phyloP scores from a whole-genome alignment of 164 flowering plant genomes.

The Amborella trichopoda region DNA sequence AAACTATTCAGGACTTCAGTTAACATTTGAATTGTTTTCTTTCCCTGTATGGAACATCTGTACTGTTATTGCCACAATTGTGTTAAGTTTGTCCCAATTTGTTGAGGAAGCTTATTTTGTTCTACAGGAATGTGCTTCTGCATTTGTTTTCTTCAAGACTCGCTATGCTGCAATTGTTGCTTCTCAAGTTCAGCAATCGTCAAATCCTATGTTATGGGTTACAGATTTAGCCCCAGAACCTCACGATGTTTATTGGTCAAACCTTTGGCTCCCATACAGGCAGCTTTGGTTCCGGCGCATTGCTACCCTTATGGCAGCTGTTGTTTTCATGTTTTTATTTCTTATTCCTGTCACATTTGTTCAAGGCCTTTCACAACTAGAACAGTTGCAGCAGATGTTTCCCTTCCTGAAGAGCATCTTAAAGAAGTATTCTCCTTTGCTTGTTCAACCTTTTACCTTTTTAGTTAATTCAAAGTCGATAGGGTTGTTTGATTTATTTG shows the following conservation, averaged over 20 bases:
- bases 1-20: too few relatives aligned
- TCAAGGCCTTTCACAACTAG: constrained; percentile 70
- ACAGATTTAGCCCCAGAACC: constrained; percentile 90
- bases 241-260: constrained; percentile 79
- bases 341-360: constrained; percentile 70
- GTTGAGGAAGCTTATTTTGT: constrained; percentile 9
- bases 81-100: too few relatives aligned
- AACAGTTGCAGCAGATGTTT: constrained; percentile 35
- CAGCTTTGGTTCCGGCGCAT: constrained; percentile 85
- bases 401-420: constrained; percentile 59
- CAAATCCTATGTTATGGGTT: constrained; percentile 94
- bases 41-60: too few relatives aligned
- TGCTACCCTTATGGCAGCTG: constrained; percentile 44
- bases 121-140: constrained; percentile 76
- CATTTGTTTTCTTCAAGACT: constrained; percentile 82
- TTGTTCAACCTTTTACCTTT: too few relatives aligned
- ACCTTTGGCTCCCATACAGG: constrained; percentile 62
- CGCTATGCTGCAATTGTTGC: constrained; percentile 75
- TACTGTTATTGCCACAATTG: too few relatives aligned
- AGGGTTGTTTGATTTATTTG: too few relatives aligned
- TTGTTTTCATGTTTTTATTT: constrained; percentile 58
- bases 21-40: too few relatives aligned
- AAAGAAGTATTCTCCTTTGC: constrained; percentile 44
- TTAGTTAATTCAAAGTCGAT: too few relatives aligned
- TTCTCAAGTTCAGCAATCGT: constrained; percentile 58